Conservation (phyloP, 1,284 basidiomycete species). For the Ustanciosporium gigantosporum region DNA sequence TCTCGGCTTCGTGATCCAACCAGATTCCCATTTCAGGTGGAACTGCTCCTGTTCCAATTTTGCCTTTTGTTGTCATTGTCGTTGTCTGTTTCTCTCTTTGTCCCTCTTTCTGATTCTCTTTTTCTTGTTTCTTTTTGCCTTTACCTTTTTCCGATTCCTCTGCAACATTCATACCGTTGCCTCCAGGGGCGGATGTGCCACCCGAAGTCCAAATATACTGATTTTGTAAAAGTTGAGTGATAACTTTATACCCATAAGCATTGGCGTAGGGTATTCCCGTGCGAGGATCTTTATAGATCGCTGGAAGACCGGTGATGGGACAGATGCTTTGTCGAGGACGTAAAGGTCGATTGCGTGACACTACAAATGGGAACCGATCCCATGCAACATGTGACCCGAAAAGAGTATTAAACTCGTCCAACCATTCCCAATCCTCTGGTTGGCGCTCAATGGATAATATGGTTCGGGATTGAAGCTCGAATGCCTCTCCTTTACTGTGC, state of each 20-base stretch:
- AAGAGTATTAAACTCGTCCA: conserved; percentile 73
- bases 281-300: conserved; percentile 73
- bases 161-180: not conserved
- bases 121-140: not conserved
- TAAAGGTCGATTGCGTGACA: conserved; percentile 62
- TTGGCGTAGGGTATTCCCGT: conserved; percentile 77
- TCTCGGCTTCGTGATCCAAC: conserved; percentile 17
- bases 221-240: conserved; percentile 69
- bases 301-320: conserved; percentile 64
- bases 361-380: conserved; percentile 61
- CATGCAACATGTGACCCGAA: conserved; percentile 69
- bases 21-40: conserved; percentile 38
- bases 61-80: not conserved
- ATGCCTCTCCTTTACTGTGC: not conserved
- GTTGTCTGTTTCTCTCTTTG: too few relatives aligned
- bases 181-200: not conserved
- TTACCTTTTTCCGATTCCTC: not conserved
- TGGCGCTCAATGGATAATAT: conserved; percentile 38
- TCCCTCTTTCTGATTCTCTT: not conserved
- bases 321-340: conserved; percentile 61
- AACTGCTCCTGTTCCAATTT: conserved; percentile 6
- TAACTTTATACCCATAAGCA: conserved; percentile 68
- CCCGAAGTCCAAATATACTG: conserved; percentile 42
- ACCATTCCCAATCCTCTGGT: conserved; percentile 64
- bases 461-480: conserved; percentile 38